These are phyloP conservation scores for Pneumocystis murina DNA, from an alignment of 1,139 yeast genomes.

Conservation along the genomic window DNA sequence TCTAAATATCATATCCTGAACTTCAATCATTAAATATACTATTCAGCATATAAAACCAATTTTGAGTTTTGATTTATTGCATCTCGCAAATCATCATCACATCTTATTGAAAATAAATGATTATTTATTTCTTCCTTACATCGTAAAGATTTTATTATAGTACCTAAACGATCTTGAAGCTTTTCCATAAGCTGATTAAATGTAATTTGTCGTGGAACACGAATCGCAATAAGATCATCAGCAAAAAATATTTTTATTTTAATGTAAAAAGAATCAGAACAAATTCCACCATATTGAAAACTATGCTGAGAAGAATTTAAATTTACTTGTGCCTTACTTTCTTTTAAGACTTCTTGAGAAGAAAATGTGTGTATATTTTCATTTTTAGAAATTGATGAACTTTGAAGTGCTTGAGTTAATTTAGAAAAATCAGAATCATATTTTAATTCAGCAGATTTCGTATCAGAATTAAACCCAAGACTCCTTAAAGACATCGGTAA, in stretches of 20 bases:
- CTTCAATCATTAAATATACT: background rate
- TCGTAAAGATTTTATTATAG: conserved; percentile 21
- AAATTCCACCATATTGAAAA: conserved; percentile 18
- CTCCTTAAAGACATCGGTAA: background rate
- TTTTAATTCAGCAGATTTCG: background rate
- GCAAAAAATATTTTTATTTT: conserved; percentile 76
- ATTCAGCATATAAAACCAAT: background rate
- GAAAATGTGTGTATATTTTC: background rate
- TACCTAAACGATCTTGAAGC: conserved; percentile 45
- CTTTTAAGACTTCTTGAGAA: background rate
- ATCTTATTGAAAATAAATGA: conserved; percentile 20
- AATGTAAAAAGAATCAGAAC: conserved; percentile 20
- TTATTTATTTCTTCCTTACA: conserved; percentile 21
- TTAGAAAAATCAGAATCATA: background rate
- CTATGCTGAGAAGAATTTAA: conserved; percentile 11
- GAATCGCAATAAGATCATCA: conserved; percentile 80
- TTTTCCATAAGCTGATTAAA: conserved; percentile 47
- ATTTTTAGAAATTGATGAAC: background rate
- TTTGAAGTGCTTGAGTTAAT: background rate
- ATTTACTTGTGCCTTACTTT: background rate
- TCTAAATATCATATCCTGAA: background rate
- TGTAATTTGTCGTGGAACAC: conserved; percentile 49
- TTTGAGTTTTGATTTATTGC: background rate
- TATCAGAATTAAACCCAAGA: background rate
- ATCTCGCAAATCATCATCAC: conserved; percentile 20